Percentiles rank a stretch among this genome's conserved stretches.
These are phyloP conservation scores for Rhinocladiella similis DNA, from an alignment of 2,329 filamentous ascomycete genomes.

Conservation along the genomic window DNA sequence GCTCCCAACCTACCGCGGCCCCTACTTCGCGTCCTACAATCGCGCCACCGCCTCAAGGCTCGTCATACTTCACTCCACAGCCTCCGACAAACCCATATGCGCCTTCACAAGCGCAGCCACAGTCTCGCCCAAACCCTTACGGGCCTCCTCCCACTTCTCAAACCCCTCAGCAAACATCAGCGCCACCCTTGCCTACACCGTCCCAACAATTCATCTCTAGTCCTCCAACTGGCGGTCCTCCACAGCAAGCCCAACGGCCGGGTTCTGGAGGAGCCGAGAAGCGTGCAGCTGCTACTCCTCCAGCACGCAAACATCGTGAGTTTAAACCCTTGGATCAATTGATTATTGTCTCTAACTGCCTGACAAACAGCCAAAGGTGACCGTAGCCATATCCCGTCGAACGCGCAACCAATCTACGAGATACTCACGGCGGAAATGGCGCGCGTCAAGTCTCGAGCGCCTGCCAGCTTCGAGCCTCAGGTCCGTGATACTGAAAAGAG, in stretches of 20 bases:
- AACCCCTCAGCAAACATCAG: constrained; percentile 36
- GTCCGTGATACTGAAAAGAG: constrained; percentile 94
- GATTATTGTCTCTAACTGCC: constrained; percentile 12
- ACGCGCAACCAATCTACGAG: constrained; percentile 76
- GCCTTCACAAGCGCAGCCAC: constrained; percentile 45
- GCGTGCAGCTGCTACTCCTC: constrained; percentile 51
- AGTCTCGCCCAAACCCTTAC: constrained; percentile 44
- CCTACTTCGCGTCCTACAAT: constrained; percentile 49
- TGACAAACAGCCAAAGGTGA: constrained; percentile 65
- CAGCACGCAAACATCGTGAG: constrained; percentile 67
- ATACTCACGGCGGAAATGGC: constrained; percentile 82
- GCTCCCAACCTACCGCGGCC: constrained; percentile 51
- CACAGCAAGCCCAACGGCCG: constrained; percentile 49
- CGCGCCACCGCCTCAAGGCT: constrained; percentile 47
- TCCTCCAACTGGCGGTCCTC: constrained; percentile 48
- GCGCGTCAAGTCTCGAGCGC: constrained; percentile 81
- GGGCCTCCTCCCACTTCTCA: constrained; percentile 51
- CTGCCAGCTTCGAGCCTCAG: constrained; percentile 80
- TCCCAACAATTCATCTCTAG: constrained; percentile 49
- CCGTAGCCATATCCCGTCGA: constrained; percentile 79
- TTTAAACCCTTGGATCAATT: constrained; percentile 26
- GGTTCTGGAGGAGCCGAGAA: constrained; percentile 53
- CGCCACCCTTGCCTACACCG: constrained; percentile 40
- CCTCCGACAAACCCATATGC: constrained; percentile 61
- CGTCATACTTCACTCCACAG: constrained; percentile 36